A percentile compares a stretch with the other conserved stretches of the same genome.
Evolutionary conservation across 176 grass and related monocot species (phyloP).

Genomic region (Juncus effusus): DNA sequence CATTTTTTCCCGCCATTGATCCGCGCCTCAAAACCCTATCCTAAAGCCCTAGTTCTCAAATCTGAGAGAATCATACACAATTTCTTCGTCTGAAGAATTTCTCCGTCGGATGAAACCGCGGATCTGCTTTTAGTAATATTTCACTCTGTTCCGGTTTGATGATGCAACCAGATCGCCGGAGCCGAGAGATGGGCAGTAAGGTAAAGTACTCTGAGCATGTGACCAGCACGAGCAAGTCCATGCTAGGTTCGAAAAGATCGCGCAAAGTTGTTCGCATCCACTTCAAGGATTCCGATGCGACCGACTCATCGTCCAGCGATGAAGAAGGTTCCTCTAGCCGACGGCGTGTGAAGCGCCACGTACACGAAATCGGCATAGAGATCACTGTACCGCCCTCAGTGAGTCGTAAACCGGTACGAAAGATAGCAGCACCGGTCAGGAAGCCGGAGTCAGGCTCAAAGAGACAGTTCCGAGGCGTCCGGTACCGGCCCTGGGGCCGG

Average conservation of each 20-base stretch:
- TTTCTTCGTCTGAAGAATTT: background rate
- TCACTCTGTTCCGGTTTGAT: conserved; percentile 2
- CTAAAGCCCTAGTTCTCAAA: conserved; percentile 5
- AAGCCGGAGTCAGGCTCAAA: conserved; percentile 36
- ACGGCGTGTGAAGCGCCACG: background rate
- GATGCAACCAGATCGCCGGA: background rate
- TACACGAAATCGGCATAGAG: conserved; percentile 17
- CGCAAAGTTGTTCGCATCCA: conserved; percentile 24
- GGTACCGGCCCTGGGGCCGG: conserved; percentile 69
- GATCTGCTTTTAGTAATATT: background rate
- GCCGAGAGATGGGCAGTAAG: background rate
- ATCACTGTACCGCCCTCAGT: background rate
- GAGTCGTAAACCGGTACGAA: background rate
- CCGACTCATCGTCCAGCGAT: conserved; percentile 22
- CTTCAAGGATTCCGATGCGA: conserved; percentile 31
- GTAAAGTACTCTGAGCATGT: conserved; percentile 4
- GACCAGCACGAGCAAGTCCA: background rate
- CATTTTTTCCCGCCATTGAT: conserved; percentile 33
- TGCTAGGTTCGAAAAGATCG: background rate
- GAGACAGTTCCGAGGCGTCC: conserved; percentile 64
- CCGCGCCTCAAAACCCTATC: background rate
- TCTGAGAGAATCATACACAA: background rate
- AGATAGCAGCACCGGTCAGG: background rate
- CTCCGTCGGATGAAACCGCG: conserved; percentile 7
- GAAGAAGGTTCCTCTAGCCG: background rate